phyloP scores from a whole-genome alignment of 441 rosid species.

The Corymbia citriodora region DNA sequence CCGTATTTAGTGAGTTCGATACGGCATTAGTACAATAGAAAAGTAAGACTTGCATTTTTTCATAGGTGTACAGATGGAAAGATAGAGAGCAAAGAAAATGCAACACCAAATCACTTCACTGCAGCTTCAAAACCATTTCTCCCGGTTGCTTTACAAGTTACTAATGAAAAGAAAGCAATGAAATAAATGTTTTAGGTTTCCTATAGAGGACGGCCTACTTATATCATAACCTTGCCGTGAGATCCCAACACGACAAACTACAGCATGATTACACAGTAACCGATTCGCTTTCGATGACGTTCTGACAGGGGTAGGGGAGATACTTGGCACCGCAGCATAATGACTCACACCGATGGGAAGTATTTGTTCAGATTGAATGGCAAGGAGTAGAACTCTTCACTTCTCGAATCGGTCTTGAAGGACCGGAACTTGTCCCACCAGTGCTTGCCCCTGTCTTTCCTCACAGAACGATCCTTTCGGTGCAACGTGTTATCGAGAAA shows the following conservation, averaged over 20 bases:
- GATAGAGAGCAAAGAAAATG: not conserved
- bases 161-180: not conserved
- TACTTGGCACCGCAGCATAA: not conserved
- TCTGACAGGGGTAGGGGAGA: not conserved
- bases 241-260: not conserved
- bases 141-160: not conserved
- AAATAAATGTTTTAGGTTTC: not conserved
- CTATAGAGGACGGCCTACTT: not conserved
- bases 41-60: not conserved
- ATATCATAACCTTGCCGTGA: not conserved
- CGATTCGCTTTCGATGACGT: not conserved
- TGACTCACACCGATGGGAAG: constrained; percentile 74
- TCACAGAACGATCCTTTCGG: constrained; percentile 33
- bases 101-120: not conserved
- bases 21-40: not conserved
- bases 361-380: constrained; percentile 93
- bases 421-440: constrained; percentile 96
- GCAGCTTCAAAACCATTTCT: not conserved
- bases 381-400: constrained; percentile 85
- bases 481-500: constrained; percentile 80
- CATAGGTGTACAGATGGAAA: not conserved
- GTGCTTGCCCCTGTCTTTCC: constrained; percentile 93
- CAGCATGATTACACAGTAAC: not conserved
- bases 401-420: constrained; percentile 66
- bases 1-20: not conserved